Evolutionary conservation across 1,139 yeast genomes (phyloP), one percentile per base, ranked within the genome.

Genomic region (Candida smagusa): DNA sequence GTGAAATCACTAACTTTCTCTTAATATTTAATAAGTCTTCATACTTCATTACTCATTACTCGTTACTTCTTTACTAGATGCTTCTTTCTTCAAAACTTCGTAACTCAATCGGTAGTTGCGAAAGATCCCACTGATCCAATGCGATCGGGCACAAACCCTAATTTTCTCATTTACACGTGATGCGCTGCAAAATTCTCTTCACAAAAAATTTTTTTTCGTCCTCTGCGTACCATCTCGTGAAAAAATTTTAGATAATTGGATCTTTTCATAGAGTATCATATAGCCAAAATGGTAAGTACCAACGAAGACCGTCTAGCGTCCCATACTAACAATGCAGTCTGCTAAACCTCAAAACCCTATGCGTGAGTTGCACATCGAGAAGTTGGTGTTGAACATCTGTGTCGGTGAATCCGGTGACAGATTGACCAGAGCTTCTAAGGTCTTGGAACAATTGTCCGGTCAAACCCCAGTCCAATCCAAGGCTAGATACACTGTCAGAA

Each of bases 321-420:
- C 12, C 12, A 22, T 37, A 34, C 41, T 34, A 35, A 36, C 37
- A 8, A 22, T 22, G 9, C 26, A 38, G 41, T 38, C 63, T 50
- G 56, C 61, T 49, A 58, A 66, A 59, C 50, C 72, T 54, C 74
- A 68, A 65, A 72, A 72, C 60, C 63, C 87, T 77, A 92, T 94
- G 98, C 94, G 96, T 79, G 97, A 92, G 64, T 82, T 94, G 78
- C 92, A 86, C 80, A 92, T 92, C 79, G 97, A 92, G 81, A 94
- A 92, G 80, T 85, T 92, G 77, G 97, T 92, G 76, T 87, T 92
- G 77, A 94, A 92, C 94, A 92, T 92, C 78, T 90, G 96, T 76
- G 98, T 92, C 74, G 99, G 99, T 81, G 98, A 92, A 79, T 90
- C 97, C 75, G 99, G 99, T 83, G 99, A 92, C 77, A 86, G 97